Base-by-base conservation (phyloP, 768 basidiomycete genomes). In the Kwoniella dendrophila region DNA sequence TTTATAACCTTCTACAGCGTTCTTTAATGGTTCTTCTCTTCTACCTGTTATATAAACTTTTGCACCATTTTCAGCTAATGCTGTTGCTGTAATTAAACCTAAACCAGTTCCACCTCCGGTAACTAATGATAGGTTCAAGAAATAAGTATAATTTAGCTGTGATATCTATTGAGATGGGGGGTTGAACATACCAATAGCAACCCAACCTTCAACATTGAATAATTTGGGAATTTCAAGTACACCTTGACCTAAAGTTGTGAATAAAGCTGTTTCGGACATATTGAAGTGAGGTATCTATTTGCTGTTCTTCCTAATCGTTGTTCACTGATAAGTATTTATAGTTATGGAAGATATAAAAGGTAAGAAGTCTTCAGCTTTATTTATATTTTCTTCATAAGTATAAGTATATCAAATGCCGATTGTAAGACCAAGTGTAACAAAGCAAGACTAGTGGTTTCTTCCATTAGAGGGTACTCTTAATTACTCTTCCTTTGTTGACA, bases 11-110 rank as follows among this genome's bases (percentile, higher is more conserved):
- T 56, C 33, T 4, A 68, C 74, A 14, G 76, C 71, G 14, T 53
- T 67, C 34, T 74, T 22, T 3, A 79, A 53, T 2, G 66, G 66
- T n/a, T 78, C 74, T 36, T 43, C 29, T 24, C 78, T 45, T 40
- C 78, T 64, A 8, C 77, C 76, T 18, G 71, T 70, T 59, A 79
- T 79, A 61, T 78, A 79, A 11, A 79, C 78, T 52, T 66, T 75
- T 36, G 72, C 69, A 6, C 77, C 77, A 43, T 78, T 77, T 29
- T 64, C 65, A 2, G 75, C 75, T n/a, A 78, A 64, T 0, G 73
- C 69, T 3, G 67, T 64, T 8, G 73, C 70, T 11, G 72, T 74
- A 30, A 77, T 62, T 20, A 63, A 53, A 20, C 60, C 67, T 14
- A 52, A 44, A 66, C 60, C 72, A 29, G 68, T 59, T 20, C 72